A percentile compares a stretch with the other conserved stretches of the same genome.
phyloP scores from a whole-genome alignment of 768 basidiomycete species.

The Dictyophora rubrovolvata region DNA sequence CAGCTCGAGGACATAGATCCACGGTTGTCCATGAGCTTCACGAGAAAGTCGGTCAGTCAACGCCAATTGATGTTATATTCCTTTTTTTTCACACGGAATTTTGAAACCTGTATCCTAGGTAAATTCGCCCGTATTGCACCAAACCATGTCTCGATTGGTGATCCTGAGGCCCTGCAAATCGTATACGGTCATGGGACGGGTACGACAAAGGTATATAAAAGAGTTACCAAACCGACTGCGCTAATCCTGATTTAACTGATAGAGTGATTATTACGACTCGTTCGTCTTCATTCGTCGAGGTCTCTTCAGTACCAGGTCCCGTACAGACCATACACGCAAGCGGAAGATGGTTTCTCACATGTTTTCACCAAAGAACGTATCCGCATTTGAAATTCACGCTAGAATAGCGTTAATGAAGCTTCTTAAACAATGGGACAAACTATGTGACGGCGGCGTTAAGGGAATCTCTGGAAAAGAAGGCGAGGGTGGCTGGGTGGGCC shows the following conservation, averaged over 20 bases:
- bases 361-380: slow-evolving; percentile 74
- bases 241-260: slow-evolving; percentile 27
- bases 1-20: slow-evolving; percentile 60
- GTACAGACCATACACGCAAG: slow-evolving; percentile 74
- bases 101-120: slow-evolving; percentile 26
- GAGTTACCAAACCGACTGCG: background rate
- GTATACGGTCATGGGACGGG: slow-evolving; percentile 82
- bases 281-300: slow-evolving; percentile 69
- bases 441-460: slow-evolving; percentile 46
- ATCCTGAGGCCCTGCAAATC: slow-evolving; percentile 63
- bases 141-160: slow-evolving; percentile 66
- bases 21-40: slow-evolving; percentile 68
- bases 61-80: background rate
- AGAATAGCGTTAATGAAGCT: slow-evolving; percentile 47
- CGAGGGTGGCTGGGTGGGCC: slow-evolving; percentile 49
- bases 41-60: slow-evolving; percentile 53
- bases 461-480: slow-evolving; percentile 50
- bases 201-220: slow-evolving; percentile 21
- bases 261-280: slow-evolving; percentile 15
- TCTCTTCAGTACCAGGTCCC: slow-evolving; percentile 71
- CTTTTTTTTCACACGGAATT: background rate
- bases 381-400: slow-evolving; percentile 80
- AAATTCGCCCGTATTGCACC: slow-evolving; percentile 66
- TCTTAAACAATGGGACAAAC: slow-evolving; percentile 65
- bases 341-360: slow-evolving; percentile 85